These are phyloP conservation scores for Anethum foeniculum DNA, from an alignment of 140 eudicot species.

Conservation along the genomic window DNA sequence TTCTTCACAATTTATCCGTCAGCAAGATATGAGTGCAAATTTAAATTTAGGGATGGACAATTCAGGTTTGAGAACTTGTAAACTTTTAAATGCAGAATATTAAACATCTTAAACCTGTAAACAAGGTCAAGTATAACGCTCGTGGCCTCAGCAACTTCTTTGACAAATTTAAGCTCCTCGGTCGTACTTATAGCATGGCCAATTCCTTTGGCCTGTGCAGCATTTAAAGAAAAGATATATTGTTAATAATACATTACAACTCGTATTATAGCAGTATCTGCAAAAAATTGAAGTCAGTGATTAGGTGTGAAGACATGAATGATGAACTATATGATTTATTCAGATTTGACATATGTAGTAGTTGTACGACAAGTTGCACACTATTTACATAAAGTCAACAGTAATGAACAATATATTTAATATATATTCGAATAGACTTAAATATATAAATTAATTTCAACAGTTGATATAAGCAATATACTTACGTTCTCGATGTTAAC, in stretches of 20 bases:
- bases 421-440: not conserved
- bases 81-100: not conserved
- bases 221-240: not conserved
- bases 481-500: constrained; percentile 66
- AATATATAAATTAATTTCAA: not conserved
- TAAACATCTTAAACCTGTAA: constrained; percentile 60
- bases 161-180: constrained; percentile 83
- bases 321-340: not conserved
- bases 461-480: not conserved
- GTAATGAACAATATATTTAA: too few species aligned
- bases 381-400: not conserved
- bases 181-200: constrained; percentile 87
- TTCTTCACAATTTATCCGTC: not conserved
- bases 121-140: constrained; percentile 93
- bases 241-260: not conserved
- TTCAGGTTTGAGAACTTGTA: not conserved
- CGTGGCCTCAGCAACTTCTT: constrained; percentile 69
- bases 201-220: constrained; percentile 76
- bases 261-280: not conserved
- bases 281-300: not conserved
- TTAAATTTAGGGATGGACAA: not conserved
- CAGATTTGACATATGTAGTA: not conserved
- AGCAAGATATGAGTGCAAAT: not conserved
- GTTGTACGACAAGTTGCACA: not conserved
- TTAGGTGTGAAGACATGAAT: not conserved